phyloP scores from a whole-genome alignment of 1,284 basidiomycete species.

The Leccinum fallax region DNA sequence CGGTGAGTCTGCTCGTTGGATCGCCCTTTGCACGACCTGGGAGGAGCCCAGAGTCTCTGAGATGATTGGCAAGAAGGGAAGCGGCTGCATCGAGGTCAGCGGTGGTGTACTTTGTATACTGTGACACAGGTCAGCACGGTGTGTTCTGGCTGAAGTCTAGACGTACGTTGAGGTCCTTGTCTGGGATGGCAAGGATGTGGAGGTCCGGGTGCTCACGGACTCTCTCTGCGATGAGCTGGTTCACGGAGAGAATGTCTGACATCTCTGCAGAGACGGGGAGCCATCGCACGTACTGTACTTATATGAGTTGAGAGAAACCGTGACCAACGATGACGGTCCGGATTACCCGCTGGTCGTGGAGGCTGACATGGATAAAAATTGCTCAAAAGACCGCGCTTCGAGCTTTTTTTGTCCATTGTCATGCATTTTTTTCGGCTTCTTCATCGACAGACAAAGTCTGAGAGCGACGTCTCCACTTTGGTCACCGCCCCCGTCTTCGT shows the following conservation, averaged over 20 bases:
- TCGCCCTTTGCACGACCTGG: conserved; percentile 29
- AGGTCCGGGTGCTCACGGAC: conserved; percentile 21
- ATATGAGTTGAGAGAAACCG: no score
- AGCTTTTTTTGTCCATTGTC: background rate
- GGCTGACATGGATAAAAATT: background rate
- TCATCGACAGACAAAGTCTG: conserved; percentile 41
- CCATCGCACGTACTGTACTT: background rate
- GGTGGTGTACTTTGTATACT: conserved; percentile 31
- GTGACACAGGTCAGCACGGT: background rate
- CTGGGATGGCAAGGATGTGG: conserved; percentile 24
- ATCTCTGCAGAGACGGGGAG: conserved; percentile 13
- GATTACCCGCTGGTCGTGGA: background rate
- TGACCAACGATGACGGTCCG: background rate
- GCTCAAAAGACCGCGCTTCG: background rate
- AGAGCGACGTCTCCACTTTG: conserved; percentile 36
- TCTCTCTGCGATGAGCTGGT: conserved; percentile 27
- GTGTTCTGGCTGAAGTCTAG: background rate
- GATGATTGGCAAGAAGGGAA: conserved; percentile 32
- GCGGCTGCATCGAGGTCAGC: conserved; percentile 28
- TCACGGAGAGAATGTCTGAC: conserved; percentile 27
- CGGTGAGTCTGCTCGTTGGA: conserved; percentile 25
- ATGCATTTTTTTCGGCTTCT: conserved; percentile 43
- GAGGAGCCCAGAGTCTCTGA: conserved; percentile 23
- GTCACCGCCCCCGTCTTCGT: conserved; percentile 23
- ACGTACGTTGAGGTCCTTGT: conserved; percentile 21